Conservation (phyloP, 1,284 basidiomycete genomes). For the Hemileia vastatrix region DNA sequence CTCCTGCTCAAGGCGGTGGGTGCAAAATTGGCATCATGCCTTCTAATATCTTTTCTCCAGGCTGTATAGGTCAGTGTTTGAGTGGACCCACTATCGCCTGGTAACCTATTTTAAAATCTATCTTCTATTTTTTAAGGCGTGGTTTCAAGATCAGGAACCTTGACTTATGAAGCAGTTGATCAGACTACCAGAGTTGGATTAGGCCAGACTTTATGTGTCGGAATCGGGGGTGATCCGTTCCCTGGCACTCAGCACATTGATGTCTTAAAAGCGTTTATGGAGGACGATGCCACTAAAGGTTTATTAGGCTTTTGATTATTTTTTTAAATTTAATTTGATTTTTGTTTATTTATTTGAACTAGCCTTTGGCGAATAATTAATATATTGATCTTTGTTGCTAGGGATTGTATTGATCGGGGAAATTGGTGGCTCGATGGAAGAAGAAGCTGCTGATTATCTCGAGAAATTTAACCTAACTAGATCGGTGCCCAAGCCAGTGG, state of each 20-base stretch:
- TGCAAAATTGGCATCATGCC: constrained; percentile 99
- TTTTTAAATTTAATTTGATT: constrained; percentile 28
- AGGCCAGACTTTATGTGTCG: constrained; percentile 91
- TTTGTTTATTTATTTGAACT: neutral
- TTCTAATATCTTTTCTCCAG: constrained; percentile 44
- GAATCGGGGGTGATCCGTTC: constrained; percentile 99
- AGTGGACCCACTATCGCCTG: neutral
- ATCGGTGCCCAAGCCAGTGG: constrained; percentile 81
- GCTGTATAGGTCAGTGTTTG: constrained; percentile 25
- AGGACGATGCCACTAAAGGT: constrained; percentile 84
- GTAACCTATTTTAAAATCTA: neutral
- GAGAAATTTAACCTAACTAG: constrained; percentile 85
- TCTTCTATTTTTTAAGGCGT: constrained; percentile 64
- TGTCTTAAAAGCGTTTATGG: constrained; percentile 89
- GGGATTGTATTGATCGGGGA: constrained; percentile 98
- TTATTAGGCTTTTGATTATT: constrained; percentile 7
- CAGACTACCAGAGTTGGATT: constrained; percentile 94
- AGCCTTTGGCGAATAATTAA: neutral
- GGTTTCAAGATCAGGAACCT: constrained; percentile 89
- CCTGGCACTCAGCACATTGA: constrained; percentile 92
- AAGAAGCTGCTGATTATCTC: constrained; percentile 85
- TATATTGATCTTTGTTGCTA: constrained; percentile 35
- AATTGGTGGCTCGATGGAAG: constrained; percentile 98
- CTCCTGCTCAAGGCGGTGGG: constrained; percentile 60
- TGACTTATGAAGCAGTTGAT: constrained; percentile 83